Evolutionary conservation across 2,329 filamentous ascomycete species (phyloP), one percentile per base, ranked within the genome.

Genomic region (Colletotrichum caudatum): DNA sequence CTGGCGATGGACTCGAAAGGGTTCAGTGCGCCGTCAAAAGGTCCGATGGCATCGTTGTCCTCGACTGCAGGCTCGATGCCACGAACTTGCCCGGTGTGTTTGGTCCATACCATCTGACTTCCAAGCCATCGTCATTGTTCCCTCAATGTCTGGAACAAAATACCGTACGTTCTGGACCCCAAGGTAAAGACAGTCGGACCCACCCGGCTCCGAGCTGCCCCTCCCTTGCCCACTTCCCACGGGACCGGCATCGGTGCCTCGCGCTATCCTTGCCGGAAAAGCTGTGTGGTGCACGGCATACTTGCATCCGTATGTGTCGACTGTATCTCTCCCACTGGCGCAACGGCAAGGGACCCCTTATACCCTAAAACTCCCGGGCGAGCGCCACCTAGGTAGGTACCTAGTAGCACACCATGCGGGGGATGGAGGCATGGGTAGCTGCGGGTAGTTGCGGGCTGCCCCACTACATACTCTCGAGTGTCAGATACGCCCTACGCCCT

Each of bases 361-460:
- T 60, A 69, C 59, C 59, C 66, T 60, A 64, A 64, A 64, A 64
- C 26, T 64, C 50, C 56, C 46, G n/a, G 64, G 70, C 70, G 59
- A 73, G 70, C 57, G 9, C 8, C n/a, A 46, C 14, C 5, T 44
- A 12, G 29, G 18, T 44, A 16, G 37, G 71, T 33, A 66, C 2
- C 29, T 29, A 29, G 26, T 29, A 29, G 26, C 26, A 62, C 66
- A 56, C 51, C 53, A 61, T 71, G 68, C 64, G 63, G 69, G 71
- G 29, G 29, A 29, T 29, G 53, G 35, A 33, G 26, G 44, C 69
- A 70, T 73, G 73, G 73, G 71, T 74, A 74, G 64, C 66, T 74
- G 73, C 73, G 73, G 73, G 73, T 73, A 74, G 64, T 54, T 65
- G 71, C 73, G 73, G 73, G 66, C 61, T 65, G 58, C 68, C 71